Conservation (phyloP, 441 rosid species). For the Adansonia madagascariensis region DNA sequence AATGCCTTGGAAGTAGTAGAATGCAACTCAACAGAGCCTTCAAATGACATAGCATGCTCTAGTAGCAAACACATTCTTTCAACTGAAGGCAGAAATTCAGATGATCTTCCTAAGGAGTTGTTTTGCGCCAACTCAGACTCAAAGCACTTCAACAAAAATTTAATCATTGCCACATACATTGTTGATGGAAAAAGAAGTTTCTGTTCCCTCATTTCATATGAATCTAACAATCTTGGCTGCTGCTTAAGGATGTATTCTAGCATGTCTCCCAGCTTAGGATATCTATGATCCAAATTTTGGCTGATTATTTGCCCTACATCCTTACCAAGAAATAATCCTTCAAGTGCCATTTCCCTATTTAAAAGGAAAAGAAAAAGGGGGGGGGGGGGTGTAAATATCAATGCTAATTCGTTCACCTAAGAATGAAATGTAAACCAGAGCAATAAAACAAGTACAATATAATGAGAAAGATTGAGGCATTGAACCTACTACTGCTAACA, state of each 20-base stretch:
- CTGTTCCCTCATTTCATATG: conserved; percentile 72
- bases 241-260: conserved; percentile 76
- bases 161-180: conserved; percentile 77
- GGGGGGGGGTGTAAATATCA: neutral
- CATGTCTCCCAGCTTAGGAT: conserved; percentile 81
- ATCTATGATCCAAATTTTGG: conserved; percentile 53
- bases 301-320: conserved; percentile 48
- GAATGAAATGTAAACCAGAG: conserved; percentile 7
- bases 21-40: conserved; percentile 87
- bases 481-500: neutral
- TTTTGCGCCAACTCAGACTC: conserved; percentile 69
- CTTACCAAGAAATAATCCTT: conserved; percentile 76
- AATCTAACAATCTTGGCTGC: conserved; percentile 74
- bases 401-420: conserved; percentile 10
- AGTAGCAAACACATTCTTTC: conserved; percentile 73
- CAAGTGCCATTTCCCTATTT: conserved; percentile 87
- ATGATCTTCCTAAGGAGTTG: conserved; percentile 53
- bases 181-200: conserved; percentile 79
- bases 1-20: conserved; percentile 82
- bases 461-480: neutral
- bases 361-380: conserved; percentile 6
- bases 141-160: conserved; percentile 84
- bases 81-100: conserved; percentile 65
- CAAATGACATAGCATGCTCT: conserved; percentile 89
- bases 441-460: conserved; percentile 8